These are phyloP conservation scores for Pythium chondricola DNA, from an alignment of 352 stramenopile species.

Conservation along the genomic window DNA sequence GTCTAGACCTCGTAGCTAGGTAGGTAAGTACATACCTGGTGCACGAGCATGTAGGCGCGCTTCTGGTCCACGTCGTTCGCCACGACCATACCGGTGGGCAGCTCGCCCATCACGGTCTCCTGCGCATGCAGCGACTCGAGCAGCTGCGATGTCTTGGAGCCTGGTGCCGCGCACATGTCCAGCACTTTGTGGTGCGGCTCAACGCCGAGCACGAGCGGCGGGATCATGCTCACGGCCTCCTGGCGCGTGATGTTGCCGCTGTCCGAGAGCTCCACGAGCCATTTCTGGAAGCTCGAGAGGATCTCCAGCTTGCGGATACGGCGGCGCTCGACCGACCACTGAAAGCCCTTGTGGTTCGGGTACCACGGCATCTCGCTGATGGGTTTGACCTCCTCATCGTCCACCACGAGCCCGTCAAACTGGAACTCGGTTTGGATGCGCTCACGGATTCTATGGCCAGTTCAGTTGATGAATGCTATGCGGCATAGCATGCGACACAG, in stretches of 20 bases:
- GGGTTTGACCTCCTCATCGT: slow-evolving; percentile 71
- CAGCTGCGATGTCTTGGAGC: slow-evolving; percentile 98
- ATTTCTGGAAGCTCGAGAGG: slow-evolving; percentile 93
- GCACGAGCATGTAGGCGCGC: slow-evolving; percentile 97
- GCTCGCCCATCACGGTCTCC: slow-evolving; percentile 69
- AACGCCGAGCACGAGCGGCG: slow-evolving; percentile 94
- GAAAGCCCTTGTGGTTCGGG: slow-evolving; percentile 82
- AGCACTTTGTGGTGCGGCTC: slow-evolving; percentile 92
- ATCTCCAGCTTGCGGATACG: slow-evolving; percentile 90
- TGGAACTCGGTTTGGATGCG: slow-evolving; percentile 82
- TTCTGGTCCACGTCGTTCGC: slow-evolving; percentile 97
- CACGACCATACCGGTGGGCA: slow-evolving; percentile 88
- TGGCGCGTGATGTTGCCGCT: slow-evolving; percentile 95
- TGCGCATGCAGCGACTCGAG: slow-evolving; percentile 91
- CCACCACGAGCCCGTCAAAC: slow-evolving; percentile 76
- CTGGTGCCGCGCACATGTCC: slow-evolving; percentile 98
- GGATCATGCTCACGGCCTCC: slow-evolving; percentile 99
- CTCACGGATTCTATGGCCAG: slow-evolving; percentile 60
- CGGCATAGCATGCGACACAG: too few species aligned
- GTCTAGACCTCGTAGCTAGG: too few species aligned
- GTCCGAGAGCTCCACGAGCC: slow-evolving; percentile 93
- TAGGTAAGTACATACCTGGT: slow-evolving; percentile 81
- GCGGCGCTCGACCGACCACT: slow-evolving; percentile 84
- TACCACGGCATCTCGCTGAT: slow-evolving; percentile 90
- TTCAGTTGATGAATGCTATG: too few species aligned